Base-by-base conservation (phyloP, 345 rosid species). In the Lumnitzera racemosa region DNA sequence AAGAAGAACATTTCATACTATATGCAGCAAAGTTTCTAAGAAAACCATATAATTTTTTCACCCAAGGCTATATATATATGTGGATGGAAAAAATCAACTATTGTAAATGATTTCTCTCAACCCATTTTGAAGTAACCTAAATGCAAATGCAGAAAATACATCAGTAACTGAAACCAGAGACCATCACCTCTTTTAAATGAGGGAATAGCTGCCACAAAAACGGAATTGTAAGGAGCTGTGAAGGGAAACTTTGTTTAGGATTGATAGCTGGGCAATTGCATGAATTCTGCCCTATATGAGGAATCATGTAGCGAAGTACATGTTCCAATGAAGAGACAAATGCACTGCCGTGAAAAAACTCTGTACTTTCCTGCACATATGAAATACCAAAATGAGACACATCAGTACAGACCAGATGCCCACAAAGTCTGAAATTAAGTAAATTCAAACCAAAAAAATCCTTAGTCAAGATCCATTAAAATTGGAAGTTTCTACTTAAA, bases 171-270 rank as follows among this genome's bases (percentile, higher is more conserved):
- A 24, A 14, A 36, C 41, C 51, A 57, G 31, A 68, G 55, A 62
- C 62, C 64, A 53, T 14, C 62, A 94, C 99, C 89, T 78, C 84
- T 73, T 88, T 94, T 58, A 90, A 73, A 70, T 65, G 74, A 2
- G 99, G 99, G 70, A 90, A 86, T 57, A 74, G 74, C 72, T 70
- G 64, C 97, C 97, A 94, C 67, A 90, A 67, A 71, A 90, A 80
- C 68, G 99, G 95, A 57, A 90, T 61, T 54, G 99, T 88, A 53
- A 94, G 84, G 71, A 94, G 91, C 72, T 86, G 96, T 41, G 86
- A 90, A 11, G 79, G 74, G 81, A 94, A 88, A 78, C 89, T 90
- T 78, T 81, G 70, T 41, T 55, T 66, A 24, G 95, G 84, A 75
- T 88, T 89, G 61, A 79, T 59, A 70, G 31, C 73, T 63, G 81